Conservation (phyloP, 306 rosid species). For the Hippophae rhamnoides region DNA sequence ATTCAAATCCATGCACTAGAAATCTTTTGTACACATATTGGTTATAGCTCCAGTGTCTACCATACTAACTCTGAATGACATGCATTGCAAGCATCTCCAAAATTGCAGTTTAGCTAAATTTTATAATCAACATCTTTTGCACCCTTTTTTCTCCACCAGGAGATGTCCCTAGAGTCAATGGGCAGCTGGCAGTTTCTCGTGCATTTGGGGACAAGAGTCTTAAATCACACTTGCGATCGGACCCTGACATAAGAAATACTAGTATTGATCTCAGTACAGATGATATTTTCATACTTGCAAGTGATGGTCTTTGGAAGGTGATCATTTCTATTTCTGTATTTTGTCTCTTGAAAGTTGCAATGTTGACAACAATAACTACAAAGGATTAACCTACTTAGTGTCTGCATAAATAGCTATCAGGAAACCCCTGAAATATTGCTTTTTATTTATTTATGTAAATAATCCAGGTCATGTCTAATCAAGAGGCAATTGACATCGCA, state of each 20-base stretch:
- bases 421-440: neutral
- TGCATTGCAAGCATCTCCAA: too few relatives aligned
- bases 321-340: slow-evolving; percentile 3
- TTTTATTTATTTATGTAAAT: slow-evolving; percentile 13
- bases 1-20: neutral
- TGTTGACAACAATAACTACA: neutral
- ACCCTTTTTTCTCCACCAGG: slow-evolving; percentile 30
- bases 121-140: slow-evolving; percentile 10
- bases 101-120: neutral
- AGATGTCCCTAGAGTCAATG: slow-evolving; percentile 91
- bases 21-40: neutral
- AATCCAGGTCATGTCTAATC: slow-evolving; percentile 77
- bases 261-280: slow-evolving; percentile 26
- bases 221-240: slow-evolving; percentile 78
- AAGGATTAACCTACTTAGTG: slow-evolving; percentile 2
- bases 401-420: slow-evolving; percentile 4
- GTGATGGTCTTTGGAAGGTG: slow-evolving; percentile 98
- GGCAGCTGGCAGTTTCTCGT: slow-evolving; percentile 90
- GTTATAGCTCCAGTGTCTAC: neutral
- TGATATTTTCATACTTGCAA: slow-evolving; percentile 64
- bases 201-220: slow-evolving; percentile 97
- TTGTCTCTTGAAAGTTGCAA: neutral
- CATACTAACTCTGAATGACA: too few relatives aligned
- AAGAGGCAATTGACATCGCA: slow-evolving; percentile 84
- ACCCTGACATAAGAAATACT: slow-evolving; percentile 47